A percentile compares a stretch with the other conserved stretches of the same genome.
phyloP scores from a whole-genome alignment of 495 filamentous ascomycete genomes.

The Talaromyces ruber region DNA sequence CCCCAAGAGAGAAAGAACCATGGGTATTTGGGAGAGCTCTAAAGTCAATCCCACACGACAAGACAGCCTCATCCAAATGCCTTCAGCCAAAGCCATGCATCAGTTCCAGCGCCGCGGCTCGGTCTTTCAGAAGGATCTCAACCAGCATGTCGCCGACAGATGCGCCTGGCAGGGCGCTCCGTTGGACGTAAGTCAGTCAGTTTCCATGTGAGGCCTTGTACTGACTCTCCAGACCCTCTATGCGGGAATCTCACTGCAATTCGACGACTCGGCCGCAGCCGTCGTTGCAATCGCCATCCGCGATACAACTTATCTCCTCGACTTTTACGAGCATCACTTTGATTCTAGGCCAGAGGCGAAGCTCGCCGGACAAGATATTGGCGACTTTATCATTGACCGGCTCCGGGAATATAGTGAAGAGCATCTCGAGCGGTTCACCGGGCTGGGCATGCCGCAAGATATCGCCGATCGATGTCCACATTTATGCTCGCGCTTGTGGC shows the following conservation, averaged over 20 bases:
- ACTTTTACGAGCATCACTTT: conserved; percentile 58
- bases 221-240: conserved; percentile 46
- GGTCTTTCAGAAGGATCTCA: conserved; percentile 21
- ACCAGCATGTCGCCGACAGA: conserved; percentile 15
- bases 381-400: conserved; percentile 43
- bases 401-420: conserved; percentile 49
- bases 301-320: conserved; percentile 69
- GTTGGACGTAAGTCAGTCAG: conserved; percentile 12
- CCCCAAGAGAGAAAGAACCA: background rate
- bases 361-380: conserved; percentile 28
- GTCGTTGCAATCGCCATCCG: conserved; percentile 62
- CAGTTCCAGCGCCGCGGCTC: conserved; percentile 24
- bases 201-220: background rate
- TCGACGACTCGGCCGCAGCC: conserved; percentile 38
- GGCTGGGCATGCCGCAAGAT: conserved; percentile 35
- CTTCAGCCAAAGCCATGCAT: conserved; percentile 5
- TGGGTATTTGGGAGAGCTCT: background rate
- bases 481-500: conserved; percentile 69
- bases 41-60: background rate
- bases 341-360: conserved; percentile 15
- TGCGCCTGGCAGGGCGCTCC: conserved; percentile 17
- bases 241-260: conserved; percentile 49
- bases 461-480: conserved; percentile 41
- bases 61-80: background rate
- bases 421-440: conserved; percentile 61